phyloP scores from a whole-genome alignment of 2,329 filamentous ascomycete genomes.

The Acarospora socialis region DNA sequence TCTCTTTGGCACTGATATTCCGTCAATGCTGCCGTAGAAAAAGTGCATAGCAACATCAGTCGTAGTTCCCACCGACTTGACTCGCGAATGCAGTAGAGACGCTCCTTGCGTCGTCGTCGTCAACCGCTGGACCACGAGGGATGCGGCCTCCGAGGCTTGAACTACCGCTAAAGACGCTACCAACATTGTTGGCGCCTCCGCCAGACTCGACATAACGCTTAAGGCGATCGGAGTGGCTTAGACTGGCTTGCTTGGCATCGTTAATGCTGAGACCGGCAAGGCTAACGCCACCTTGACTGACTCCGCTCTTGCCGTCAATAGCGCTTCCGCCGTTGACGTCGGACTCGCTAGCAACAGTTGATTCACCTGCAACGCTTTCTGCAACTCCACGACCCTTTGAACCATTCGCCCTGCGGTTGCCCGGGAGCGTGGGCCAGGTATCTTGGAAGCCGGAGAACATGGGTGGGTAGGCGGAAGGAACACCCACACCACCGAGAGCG shows the following conservation, averaged over 20 bases:
- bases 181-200: constrained; percentile 48
- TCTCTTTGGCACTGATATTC: too few relatives aligned
- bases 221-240: constrained; percentile 77
- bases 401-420: constrained; percentile 48
- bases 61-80: constrained; percentile 61
- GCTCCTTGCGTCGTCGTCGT: constrained; percentile 91
- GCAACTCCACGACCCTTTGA: constrained; percentile 52
- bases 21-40: too few relatives aligned
- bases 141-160: constrained; percentile 36
- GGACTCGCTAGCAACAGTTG: constrained; percentile 79
- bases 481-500: constrained; percentile 69
- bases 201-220: constrained; percentile 89
- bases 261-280: constrained; percentile 68
- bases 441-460: constrained; percentile 95
- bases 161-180: constrained; percentile 54
- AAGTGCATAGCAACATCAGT: too few relatives aligned
- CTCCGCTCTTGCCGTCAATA: constrained; percentile 53
- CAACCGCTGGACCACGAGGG: constrained; percentile 30
- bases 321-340: constrained; percentile 62
- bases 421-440: constrained; percentile 72
- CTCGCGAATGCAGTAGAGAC: constrained; percentile 94
- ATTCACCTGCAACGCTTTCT: constrained; percentile 79
- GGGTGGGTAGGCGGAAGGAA: constrained; percentile 71
- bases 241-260: constrained; percentile 55
- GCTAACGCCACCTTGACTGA: constrained; percentile 76